Evolutionary conservation across 495 filamentous ascomycete species (phyloP).

Genomic region (Tuber indicum): DNA sequence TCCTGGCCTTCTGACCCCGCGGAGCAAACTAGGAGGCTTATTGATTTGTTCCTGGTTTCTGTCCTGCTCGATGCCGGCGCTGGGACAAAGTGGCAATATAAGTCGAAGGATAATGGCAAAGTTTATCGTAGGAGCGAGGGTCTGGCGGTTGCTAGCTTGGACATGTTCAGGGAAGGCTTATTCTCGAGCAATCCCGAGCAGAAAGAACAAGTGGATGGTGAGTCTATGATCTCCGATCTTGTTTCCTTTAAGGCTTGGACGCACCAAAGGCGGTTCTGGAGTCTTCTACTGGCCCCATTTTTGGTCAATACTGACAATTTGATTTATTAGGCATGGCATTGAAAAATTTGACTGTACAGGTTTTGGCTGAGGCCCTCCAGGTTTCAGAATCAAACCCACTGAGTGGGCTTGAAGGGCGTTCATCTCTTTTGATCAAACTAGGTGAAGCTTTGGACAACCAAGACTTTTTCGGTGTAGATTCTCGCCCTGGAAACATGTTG

Average conservation of each 20-base stretch:
- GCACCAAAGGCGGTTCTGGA: not conserved
- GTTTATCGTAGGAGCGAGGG: slow-evolving; percentile 83
- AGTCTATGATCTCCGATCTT: not conserved
- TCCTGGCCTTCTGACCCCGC: slow-evolving; percentile 62
- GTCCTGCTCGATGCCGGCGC: slow-evolving; percentile 84
- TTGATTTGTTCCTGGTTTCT: slow-evolving; percentile 85
- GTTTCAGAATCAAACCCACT: slow-evolving; percentile 74
- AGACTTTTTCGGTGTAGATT: slow-evolving; percentile 78
- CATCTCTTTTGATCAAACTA: slow-evolving; percentile 70
- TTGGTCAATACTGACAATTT: slow-evolving; percentile 10
- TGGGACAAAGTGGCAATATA: slow-evolving; percentile 79
- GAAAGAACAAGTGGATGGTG: slow-evolving; percentile 80
- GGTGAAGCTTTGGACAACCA: slow-evolving; percentile 70
- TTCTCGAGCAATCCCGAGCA: slow-evolving; percentile 79
- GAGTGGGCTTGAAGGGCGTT: slow-evolving; percentile 78
- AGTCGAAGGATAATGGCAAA: slow-evolving; percentile 80
- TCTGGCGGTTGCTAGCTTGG: slow-evolving; percentile 83
- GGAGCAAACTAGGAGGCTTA: slow-evolving; percentile 67
- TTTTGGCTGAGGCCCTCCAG: slow-evolving; percentile 74
- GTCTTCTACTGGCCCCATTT: not conserved
- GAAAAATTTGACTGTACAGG: slow-evolving; percentile 64
- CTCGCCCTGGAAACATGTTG: slow-evolving; percentile 88
- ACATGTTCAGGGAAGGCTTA: slow-evolving; percentile 95
- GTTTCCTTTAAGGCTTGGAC: not conserved
- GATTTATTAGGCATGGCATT: slow-evolving; percentile 53